Evolutionary conservation across 1,284 basidiomycete species (phyloP), one percentile per base, ranked within the genome.

Genomic region (Ceratobasidium sp.): DNA sequence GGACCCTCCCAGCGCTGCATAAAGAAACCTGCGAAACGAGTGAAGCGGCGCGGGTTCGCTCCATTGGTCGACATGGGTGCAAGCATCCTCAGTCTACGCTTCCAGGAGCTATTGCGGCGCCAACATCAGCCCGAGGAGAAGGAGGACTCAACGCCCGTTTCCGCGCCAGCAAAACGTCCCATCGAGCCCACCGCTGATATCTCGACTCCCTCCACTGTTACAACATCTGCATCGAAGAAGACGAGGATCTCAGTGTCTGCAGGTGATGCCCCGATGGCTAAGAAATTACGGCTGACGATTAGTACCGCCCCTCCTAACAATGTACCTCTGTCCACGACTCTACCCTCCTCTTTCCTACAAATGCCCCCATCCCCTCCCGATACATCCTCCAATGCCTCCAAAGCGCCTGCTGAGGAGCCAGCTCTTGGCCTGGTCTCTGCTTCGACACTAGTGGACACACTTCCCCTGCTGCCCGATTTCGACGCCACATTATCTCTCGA

Each of bases 261-360:
- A 24, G 46, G 46, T 39, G 65, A 69, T 24, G 16, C 53, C 27
- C 65, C 65, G 24, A 46, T 24, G 8, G 37, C 51, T 14, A 69
- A 69, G 65, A 51, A 53, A 29, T 16, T 69, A n/a, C 65, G 65
- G 53, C 65, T 69, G n/a, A 69, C 65, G 22, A 56, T 69, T 37
- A 69, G 39, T 31, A 46, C 51, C 19, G 13, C 37, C 46, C 53
- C 51, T 39, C 58, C 37, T 13, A 61, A 39, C 34, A 31, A 61
- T 43, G 37, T 24, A 19, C 27, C 64, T 11, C 13, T 39, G 2
- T 31, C 51, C 27, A 53, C 39, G 7, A 39, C 53, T 13, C 24
- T 37, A 5, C 49, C 65, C 14, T 9, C 34, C 19, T 37, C 58
- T 8, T n/a, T 39, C 19, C 27, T 29, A 39, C 65, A 69, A 37